Evolutionary conservation across 2,329 filamentous ascomycete species (phyloP).

Genomic region (Fusarium clavum): DNA sequence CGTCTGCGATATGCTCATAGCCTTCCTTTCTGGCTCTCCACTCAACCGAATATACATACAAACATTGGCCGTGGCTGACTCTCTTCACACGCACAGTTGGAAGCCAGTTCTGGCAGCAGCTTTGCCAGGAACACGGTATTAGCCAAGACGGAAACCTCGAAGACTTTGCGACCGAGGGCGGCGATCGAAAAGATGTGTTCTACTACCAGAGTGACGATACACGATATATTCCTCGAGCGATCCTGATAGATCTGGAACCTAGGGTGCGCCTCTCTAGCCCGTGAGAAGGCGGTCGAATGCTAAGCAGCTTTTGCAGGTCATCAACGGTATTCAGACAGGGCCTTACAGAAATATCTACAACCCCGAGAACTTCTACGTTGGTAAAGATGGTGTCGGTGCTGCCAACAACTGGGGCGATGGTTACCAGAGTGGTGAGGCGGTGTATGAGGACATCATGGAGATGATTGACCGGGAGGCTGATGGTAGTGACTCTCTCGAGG

Average conservation of each 20-base stretch:
- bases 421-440: conserved; percentile 89
- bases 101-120: conserved; percentile 98
- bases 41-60: background rate
- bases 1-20: background rate
- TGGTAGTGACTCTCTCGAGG: conserved; percentile 95
- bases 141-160: conserved; percentile 97
- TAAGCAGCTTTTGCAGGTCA: conserved; percentile 65
- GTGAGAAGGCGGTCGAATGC: background rate
- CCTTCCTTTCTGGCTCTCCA: background rate
- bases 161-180: conserved; percentile 96
- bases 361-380: conserved; percentile 98
- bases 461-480: conserved; percentile 99
- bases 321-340: conserved; percentile 91
- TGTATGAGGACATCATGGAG: conserved; percentile 97
- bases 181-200: conserved; percentile 98
- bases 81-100: conserved; percentile 73
- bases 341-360: conserved; percentile 99
- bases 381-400: conserved; percentile 91
- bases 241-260: conserved; percentile 94
- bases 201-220: conserved; percentile 99
- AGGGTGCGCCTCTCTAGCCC: conserved; percentile 64
- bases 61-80: conserved; percentile 22
- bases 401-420: conserved; percentile 99
- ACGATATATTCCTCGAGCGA: conserved; percentile 95
- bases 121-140: conserved; percentile 98